Base-by-base conservation (phyloP, 768 basidiomycete species). In the Lentinula aciculospora region DNA sequence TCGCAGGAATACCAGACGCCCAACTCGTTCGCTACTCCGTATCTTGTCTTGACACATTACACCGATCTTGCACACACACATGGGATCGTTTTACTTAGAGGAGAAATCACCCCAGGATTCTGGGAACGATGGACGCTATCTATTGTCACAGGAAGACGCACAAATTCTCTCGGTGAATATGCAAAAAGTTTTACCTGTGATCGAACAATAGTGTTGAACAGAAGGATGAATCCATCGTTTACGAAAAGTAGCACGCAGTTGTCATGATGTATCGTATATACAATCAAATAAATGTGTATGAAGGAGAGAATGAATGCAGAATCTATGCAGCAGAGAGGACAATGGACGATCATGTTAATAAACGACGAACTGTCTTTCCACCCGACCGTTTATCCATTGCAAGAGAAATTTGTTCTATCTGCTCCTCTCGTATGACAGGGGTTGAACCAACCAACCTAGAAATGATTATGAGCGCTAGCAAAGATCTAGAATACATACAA, bases 1-100 rank as follows among this genome's bases (percentile, higher is more conserved):
- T 78, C 98, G 42, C 87, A 89, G 63, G 96, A 98, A 73, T 99
- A 92, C 81, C 96, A 97, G 70, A 72, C 84, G 57, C 85, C 89
- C 39, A 80, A 80, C 53, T 79, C 87, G 17, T 98, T 88, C 69
- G 90, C 97, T 6, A 94, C 93, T 4, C 95, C 96, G 1, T 91
- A 93, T 67, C 79, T 99, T 25, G 89, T 90, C 23, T 66, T 98
- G 37, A 98, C 95, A 3, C 84, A 92, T 69, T 98, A 98, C 71
- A 88, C 95, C 50, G 95, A 98, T 65, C 74, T 99, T 4, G 83
- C 86, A 1, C 70, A 79, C 27, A 85, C 89, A 3, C 93, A 98
- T 65, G 85, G 83, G 10, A 68, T 89, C 45, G 92, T 98, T 2
- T 82, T 99, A 3, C 76, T 98, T 71, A 79, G 94, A 17, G 97